Percentiles rank a stretch among this genome's conserved stretches.
Evolutionary conservation across 2,329 filamentous ascomycete genomes (phyloP).

Genomic region (Aureobasidium sp.): DNA sequence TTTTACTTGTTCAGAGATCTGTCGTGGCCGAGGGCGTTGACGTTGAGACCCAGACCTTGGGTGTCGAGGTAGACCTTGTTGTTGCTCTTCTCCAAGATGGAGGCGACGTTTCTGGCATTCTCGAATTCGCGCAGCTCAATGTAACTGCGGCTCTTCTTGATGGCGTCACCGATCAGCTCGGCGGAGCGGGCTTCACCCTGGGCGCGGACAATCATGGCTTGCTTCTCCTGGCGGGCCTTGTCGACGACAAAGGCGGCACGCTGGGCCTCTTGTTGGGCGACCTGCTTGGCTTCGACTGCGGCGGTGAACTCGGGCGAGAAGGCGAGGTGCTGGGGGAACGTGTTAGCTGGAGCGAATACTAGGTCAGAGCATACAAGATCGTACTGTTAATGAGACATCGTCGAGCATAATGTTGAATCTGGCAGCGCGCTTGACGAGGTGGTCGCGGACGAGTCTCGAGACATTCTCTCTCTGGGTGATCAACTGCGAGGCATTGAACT

Average conservation of each 20-base stretch:
- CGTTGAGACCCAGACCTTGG: conserved; percentile 84
- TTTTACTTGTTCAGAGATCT: conserved; percentile 24
- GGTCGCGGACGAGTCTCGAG: conserved; percentile 82
- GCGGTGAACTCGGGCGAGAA: conserved; percentile 65
- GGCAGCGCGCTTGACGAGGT: conserved; percentile 81
- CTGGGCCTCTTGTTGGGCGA: conserved; percentile 85
- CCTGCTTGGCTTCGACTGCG: conserved; percentile 63
- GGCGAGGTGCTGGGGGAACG: conserved; percentile 44
- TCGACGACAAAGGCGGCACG: conserved; percentile 95
- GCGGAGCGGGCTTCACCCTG: conserved; percentile 98
- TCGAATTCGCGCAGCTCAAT: conserved; percentile 97
- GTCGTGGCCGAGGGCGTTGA: conserved; percentile 44
- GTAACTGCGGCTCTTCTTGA: conserved; percentile 98
- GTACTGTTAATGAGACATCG: conserved; percentile 91
- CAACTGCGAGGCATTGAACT: conserved; percentile 97
- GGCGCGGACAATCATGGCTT: conserved; percentile 94
- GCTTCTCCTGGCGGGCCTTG: conserved; percentile 98
- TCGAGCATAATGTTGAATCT: conserved; percentile 97
- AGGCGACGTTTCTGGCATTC: conserved; percentile 85
- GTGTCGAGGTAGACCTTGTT: conserved; percentile 94
- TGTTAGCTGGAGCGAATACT: not conserved
- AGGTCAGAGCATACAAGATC: conserved; percentile 24
- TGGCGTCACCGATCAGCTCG: conserved; percentile 95
- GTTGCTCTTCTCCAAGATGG: conserved; percentile 76
- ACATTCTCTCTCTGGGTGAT: conserved; percentile 99